phyloP scores from a whole-genome alignment of 495 filamentous ascomycete species.

The Neurospora terricola region DNA sequence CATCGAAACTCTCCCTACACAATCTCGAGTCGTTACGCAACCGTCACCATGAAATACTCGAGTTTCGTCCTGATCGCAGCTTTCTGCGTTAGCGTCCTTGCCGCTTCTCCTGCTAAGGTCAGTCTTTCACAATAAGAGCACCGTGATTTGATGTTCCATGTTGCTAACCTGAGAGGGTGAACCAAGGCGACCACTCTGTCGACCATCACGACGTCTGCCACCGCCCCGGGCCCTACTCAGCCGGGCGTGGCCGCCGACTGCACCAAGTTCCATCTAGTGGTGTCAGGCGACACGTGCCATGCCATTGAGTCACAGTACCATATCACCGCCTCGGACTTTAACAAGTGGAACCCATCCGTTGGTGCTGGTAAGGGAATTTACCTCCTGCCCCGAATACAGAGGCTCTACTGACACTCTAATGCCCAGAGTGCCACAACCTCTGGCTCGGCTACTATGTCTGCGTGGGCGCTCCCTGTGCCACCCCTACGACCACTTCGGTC shows the following conservation, averaged over 20 bases:
- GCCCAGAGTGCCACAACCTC: conserved; percentile 4
- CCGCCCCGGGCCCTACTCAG: background rate
- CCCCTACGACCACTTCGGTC: background rate
- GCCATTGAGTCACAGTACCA: background rate
- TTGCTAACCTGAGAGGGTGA: background rate
- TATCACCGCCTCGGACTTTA: conserved; percentile 12
- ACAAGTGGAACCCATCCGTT: conserved; percentile 13
- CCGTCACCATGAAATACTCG: background rate
- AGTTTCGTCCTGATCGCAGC: background rate
- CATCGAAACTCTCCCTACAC: background rate
- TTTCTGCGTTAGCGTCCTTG: background rate
- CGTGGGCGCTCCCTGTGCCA: background rate
- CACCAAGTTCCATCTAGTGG: conserved; percentile 7
- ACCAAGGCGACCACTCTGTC: background rate
- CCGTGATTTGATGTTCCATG: background rate
- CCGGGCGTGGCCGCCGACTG: conserved; percentile 9
- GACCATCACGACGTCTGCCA: background rate
- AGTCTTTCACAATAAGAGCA: background rate
- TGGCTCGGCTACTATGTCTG: conserved; percentile 5
- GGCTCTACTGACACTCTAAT: background rate
- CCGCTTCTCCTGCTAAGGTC: background rate
- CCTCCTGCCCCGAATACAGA: background rate
- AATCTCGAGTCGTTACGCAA: background rate
- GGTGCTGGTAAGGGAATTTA: background rate
- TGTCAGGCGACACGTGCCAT: conserved; percentile 4